phyloP scores from a whole-genome alignment of 148 eudicot genomes.

The Arctostaphylos glauca region DNA sequence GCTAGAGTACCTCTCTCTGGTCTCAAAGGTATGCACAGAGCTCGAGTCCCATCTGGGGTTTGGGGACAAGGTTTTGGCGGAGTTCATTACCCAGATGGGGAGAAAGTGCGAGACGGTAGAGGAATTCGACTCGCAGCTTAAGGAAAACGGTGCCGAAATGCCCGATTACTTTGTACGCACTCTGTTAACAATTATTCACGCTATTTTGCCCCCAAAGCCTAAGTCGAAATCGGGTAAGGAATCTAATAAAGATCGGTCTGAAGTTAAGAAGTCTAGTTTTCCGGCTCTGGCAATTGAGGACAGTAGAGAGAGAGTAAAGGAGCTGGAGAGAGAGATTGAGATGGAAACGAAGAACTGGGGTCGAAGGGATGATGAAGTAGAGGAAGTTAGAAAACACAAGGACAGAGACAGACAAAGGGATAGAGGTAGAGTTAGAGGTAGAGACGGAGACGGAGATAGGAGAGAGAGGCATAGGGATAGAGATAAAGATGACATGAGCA shows the following conservation, averaged over 20 bases:
- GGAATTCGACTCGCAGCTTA: conserved; percentile 64
- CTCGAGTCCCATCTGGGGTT: conserved; percentile 70
- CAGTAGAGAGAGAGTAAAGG: conserved; percentile 50
- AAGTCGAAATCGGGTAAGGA: conserved; percentile 29
- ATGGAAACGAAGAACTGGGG: conserved; percentile 24
- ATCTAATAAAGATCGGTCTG: conserved; percentile 20
- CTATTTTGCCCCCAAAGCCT: conserved; percentile 71
- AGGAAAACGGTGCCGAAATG: conserved; percentile 67
- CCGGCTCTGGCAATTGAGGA: conserved; percentile 57
- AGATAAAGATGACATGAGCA: conserved; percentile 16
- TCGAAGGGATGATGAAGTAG: conserved; percentile 4
- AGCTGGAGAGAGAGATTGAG: conserved; percentile 46
- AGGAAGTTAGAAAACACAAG: neutral
- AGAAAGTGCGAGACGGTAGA: conserved; percentile 48
- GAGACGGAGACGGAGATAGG: conserved; percentile 20
- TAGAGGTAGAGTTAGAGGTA: conserved; percentile 14
- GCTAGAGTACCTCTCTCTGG: conserved; percentile 60
- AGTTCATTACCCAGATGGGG: conserved; percentile 69
- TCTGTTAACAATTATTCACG: conserved; percentile 70
- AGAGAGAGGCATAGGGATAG: conserved; percentile 26
- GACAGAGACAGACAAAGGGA: neutral
- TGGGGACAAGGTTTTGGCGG: conserved; percentile 71
- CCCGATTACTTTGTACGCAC: conserved; percentile 85
- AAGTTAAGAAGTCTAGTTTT: conserved; percentile 28
- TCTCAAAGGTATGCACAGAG: conserved; percentile 84